These are phyloP conservation scores for Quercus dentata DNA, from an alignment of 306 rosid species.

Conservation along the genomic window DNA sequence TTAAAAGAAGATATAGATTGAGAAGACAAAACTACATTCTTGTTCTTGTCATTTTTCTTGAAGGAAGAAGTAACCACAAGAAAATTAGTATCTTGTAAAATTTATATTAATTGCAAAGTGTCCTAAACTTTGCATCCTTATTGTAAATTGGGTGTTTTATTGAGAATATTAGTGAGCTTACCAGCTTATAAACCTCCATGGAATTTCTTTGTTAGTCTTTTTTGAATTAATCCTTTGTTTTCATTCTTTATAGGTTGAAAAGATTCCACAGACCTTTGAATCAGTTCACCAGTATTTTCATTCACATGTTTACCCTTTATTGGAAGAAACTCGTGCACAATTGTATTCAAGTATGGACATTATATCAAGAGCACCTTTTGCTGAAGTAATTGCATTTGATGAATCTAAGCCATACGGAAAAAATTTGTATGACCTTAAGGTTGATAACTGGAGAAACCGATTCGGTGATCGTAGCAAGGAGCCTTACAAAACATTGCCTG, in stretches of 20 bases:
- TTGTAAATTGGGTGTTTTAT: too few species aligned
- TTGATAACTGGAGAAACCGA: slow-evolving; percentile 51
- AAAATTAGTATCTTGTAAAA: too few species aligned
- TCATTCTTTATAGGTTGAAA: slow-evolving; percentile 35
- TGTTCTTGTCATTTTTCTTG: too few species aligned
- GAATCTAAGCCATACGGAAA: slow-evolving; percentile 13
- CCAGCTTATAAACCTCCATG: background rate
- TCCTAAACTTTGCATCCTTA: too few species aligned
- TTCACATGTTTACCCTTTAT: slow-evolving; percentile 46
- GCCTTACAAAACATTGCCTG: slow-evolving; percentile 53
- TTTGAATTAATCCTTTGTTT: background rate
- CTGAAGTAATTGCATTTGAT: slow-evolving; percentile 36
- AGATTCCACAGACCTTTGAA: slow-evolving; percentile 42
- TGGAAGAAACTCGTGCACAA: slow-evolving; percentile 68
- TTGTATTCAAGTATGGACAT: slow-evolving; percentile 53
- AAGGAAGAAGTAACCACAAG: too few species aligned
- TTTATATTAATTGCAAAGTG: too few species aligned
- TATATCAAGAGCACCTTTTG: slow-evolving; percentile 44
- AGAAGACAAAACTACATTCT: too few species aligned
- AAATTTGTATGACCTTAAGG: slow-evolving; percentile 30
- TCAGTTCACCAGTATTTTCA: slow-evolving; percentile 41
- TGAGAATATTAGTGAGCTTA: too few species aligned
- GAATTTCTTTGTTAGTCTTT: background rate
- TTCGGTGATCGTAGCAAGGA: slow-evolving; percentile 47
- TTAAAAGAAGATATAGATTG: too few species aligned